Percentiles rank a stretch among this genome's conserved stretches.
These are phyloP conservation scores for Geotrichum ghanense DNA, from an alignment of 805 yeast genomes.

Conservation along the genomic window DNA sequence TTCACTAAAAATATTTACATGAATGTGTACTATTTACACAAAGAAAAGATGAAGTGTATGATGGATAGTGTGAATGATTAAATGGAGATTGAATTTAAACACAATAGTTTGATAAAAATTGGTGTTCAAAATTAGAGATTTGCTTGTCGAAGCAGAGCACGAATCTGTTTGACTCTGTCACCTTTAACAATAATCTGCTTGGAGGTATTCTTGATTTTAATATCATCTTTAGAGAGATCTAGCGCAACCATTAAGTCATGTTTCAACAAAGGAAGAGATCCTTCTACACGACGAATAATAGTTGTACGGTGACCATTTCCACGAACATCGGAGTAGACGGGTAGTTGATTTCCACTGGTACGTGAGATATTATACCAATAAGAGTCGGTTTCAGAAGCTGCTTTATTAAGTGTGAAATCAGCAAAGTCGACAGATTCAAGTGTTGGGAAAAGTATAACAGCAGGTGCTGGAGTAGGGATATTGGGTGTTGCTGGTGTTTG, in stretches of 20 bases:
- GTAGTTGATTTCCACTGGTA: constrained; percentile 45
- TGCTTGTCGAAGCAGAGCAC: constrained; percentile 1
- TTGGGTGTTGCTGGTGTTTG: not conserved
- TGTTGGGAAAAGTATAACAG: constrained; percentile 1
- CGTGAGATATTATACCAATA: constrained; percentile 13
- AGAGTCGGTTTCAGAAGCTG: not conserved
- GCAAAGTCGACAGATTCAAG: not conserved
- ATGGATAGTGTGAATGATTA: too few species aligned
- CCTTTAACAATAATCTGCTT: constrained; percentile 45
- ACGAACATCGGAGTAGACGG: constrained; percentile 66
- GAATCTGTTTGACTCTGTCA: constrained; percentile 22
- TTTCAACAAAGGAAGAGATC: constrained; percentile 55
- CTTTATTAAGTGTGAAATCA: not conserved
- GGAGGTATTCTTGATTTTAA: constrained; percentile 39
- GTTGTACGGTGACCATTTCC: constrained; percentile 54
- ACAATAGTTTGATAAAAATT: too few species aligned
- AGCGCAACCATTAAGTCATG: constrained; percentile 47
- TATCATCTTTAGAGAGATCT: constrained; percentile 34
- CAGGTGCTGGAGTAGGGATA: not conserved
- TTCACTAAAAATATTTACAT: too few species aligned
- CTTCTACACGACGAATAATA: constrained; percentile 59
- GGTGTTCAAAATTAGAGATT: not conserved
- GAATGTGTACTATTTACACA: too few species aligned
- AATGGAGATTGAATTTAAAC: too few species aligned
- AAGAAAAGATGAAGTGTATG: too few species aligned